Base-by-base conservation (phyloP, 331 rosid genomes). In the Arachis monticola region DNA sequence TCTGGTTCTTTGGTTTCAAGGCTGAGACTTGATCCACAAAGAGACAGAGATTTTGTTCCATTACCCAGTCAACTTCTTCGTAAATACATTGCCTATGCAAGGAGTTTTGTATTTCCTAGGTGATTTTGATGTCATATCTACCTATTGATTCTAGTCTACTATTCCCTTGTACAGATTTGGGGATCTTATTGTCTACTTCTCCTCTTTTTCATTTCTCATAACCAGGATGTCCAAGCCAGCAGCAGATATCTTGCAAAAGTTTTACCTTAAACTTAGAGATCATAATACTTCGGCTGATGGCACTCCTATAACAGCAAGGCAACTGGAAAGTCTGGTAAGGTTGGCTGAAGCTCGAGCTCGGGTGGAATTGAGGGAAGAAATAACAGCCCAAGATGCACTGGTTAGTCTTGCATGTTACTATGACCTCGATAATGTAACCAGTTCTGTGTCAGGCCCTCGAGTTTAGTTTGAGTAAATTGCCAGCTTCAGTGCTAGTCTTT, bases 241-340 rank as follows among this genome's bases (percentile, higher is more conserved):
- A 17, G 96, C 97, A 42, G 96, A 88, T 55, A 91, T 93, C 87
- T 81, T 95, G 63, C 93, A 95, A 77, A 92, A 86, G 73, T 92
- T 92, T 80, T 92, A 95, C 86, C 87, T 92, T 51, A 82, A 81
- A 79, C 89, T 88, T 35, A 87, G 99, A 73, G 97, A 92, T 80
- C 97, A 76, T 70, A 87, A 83, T 79, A 81, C 87, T 69, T 88
- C 97, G 64, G 93, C 90, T 73, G 99, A 92, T 84, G 69, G 97
- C 55, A 95, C 99, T 56, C 99, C 97, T 50, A 92, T 92, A 75
- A 94, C 99, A 64, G 97, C 99, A 3, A 87, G 97, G 84, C 99
- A 94, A 79, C 86, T 94, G 64, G 97, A 94, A 85, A 94, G 99
- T 85, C 87, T 94, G 45, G 97, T 94, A 78, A 88, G 99, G 87